These are phyloP conservation scores for Aureobasidium namibiae DNA, from an alignment of 2,329 filamentous ascomycete species.

Conservation along the genomic window DNA sequence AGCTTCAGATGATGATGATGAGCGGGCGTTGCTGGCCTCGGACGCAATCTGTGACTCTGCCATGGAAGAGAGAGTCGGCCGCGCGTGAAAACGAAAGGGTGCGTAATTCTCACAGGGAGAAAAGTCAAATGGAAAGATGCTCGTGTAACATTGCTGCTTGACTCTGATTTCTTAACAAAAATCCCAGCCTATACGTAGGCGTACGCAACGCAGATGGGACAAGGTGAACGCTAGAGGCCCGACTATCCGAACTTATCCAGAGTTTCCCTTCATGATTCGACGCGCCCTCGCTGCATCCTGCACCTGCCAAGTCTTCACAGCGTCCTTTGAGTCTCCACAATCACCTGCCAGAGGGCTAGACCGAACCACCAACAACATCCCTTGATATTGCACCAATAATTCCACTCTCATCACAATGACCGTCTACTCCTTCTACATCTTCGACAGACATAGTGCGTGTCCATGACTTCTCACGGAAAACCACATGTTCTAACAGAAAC, in stretches of 20 bases:
- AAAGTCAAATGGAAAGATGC: conserved; percentile 8
- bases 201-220: neutral
- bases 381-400: neutral
- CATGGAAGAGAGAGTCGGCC: neutral
- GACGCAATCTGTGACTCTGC: conserved; percentile 5
- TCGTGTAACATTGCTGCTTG: conserved; percentile 6
- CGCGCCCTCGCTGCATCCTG: neutral
- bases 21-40: neutral
- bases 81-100: neutral
- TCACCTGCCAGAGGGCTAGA: conserved; percentile 5
- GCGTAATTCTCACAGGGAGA: too few relatives aligned
- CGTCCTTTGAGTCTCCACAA: neutral
- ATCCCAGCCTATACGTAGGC: neutral
- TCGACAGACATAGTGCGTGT: conserved; percentile 85
- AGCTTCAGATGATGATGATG: conserved; percentile 1
- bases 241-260: conserved; percentile 5
- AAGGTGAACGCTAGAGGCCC: neutral
- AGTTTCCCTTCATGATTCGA: too few relatives aligned
- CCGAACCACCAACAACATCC: neutral
- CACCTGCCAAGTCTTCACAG: conserved; percentile 7
- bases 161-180: neutral
- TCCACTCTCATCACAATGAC: conserved; percentile 53
- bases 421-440: conserved; percentile 97
- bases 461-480: neutral
- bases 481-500: neutral